A percentile compares a stretch with the other conserved stretches of the same genome.
phyloP scores from a whole-genome alignment of 345 rosid genomes.

The Citrus hindsii region DNA sequence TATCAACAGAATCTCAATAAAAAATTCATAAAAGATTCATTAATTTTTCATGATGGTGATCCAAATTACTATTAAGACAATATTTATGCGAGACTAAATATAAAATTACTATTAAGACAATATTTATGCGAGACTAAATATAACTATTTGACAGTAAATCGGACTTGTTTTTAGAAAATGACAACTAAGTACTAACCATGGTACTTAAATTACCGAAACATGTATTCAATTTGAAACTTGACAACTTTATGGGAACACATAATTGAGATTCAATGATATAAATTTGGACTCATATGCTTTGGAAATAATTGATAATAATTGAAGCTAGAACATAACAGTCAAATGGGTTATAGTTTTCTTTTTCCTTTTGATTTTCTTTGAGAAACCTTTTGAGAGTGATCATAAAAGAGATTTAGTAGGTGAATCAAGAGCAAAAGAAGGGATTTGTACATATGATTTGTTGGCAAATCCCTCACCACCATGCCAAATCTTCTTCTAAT shows the following conservation, averaged over 20 bases:
- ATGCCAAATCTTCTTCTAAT: constrained; percentile 18
- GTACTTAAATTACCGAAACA: constrained; percentile 2
- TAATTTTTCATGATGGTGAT: neutral
- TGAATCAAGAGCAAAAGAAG: constrained; percentile 37
- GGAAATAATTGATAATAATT: constrained; percentile 37
- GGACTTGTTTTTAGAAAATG: neutral
- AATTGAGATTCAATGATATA: constrained; percentile 27
- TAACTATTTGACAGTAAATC: neutral
- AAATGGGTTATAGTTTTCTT: neutral
- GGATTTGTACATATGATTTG: constrained; percentile 43
- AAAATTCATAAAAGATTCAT: neutral
- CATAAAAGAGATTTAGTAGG: constrained; percentile 15
- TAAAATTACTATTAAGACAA: neutral
- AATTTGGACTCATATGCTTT: constrained; percentile 32
- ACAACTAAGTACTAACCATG: constrained; percentile 8
- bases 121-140: neutral
- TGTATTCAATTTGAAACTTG: neutral
- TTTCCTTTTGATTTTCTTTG: neutral
- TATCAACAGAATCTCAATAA: neutral
- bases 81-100: neutral
- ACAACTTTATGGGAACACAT: constrained; percentile 13
- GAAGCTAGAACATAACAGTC: constrained; percentile 5
- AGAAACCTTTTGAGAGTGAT: constrained; percentile 7
- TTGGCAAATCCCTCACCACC: constrained; percentile 37
- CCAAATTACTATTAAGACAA: neutral